Conservation (phyloP, 768 basidiomycete species). For the Leccinum rimulosum region DNA sequence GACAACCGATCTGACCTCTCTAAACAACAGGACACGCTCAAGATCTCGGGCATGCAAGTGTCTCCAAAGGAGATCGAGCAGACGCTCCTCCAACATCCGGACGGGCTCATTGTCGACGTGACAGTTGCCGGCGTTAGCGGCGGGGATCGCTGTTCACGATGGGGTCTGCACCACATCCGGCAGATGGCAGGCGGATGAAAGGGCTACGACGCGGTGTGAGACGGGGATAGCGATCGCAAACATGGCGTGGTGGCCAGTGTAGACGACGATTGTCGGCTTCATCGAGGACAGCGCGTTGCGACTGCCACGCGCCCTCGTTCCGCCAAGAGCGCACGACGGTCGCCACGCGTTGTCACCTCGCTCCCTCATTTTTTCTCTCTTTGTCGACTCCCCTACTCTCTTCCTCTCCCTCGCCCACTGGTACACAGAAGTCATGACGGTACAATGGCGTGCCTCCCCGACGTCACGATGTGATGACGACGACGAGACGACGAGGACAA, state of each 20-base stretch:
- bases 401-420: too few relatives aligned
- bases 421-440: too few relatives aligned
- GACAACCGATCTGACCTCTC: background rate
- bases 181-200: constrained; percentile 46
- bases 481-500: too few relatives aligned
- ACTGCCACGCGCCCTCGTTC: too few relatives aligned
- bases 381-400: too few relatives aligned
- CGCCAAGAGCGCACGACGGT: too few relatives aligned
- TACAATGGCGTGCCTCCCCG: too few relatives aligned
- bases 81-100: constrained; percentile 59
- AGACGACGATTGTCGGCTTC: background rate
- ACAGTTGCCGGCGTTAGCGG: constrained; percentile 74
- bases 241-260: constrained; percentile 10
- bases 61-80: constrained; percentile 79
- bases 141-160: constrained; percentile 58
- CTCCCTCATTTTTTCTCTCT: too few relatives aligned
- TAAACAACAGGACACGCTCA: constrained; percentile 62
- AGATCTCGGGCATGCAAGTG: constrained; percentile 77
- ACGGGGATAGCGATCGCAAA: constrained; percentile 19
- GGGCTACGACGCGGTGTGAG: constrained; percentile 44
- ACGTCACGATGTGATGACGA: too few relatives aligned
- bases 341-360: too few relatives aligned
- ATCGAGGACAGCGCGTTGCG: too few relatives aligned
- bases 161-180: constrained; percentile 48
- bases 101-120: constrained; percentile 60